Evolutionary conservation across 352 stramenopile species (phyloP).

Genomic region (Peronosclerospora sorghi): DNA sequence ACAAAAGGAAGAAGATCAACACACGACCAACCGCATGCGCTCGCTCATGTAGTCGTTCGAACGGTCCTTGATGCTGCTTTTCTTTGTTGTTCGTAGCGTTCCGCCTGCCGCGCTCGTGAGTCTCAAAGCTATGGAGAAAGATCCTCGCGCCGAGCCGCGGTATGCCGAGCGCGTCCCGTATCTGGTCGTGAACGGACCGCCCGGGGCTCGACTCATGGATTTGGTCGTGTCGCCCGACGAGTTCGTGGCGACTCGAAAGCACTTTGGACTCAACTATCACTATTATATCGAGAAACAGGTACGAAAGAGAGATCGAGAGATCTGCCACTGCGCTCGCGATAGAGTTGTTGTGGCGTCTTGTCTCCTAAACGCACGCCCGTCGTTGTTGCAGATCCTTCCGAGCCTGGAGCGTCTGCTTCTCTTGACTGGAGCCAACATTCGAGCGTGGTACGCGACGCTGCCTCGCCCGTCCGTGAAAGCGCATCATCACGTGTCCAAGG

Average conservation of each 20-base stretch:
- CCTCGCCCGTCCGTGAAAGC: constrained; percentile 53
- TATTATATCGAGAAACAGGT: constrained; percentile 91
- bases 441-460: constrained; percentile 57
- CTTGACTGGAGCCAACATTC: constrained; percentile 67
- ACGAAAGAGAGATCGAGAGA: no score
- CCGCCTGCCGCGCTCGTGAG: constrained; percentile 72
- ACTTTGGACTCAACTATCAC: constrained; percentile 78
- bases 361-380: neutral
- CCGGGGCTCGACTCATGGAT: constrained; percentile 81
- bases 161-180: constrained; percentile 86
- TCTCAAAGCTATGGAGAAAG: constrained; percentile 66
- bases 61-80: no score
- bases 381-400: constrained; percentile 42
- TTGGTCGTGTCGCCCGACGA: constrained; percentile 82
- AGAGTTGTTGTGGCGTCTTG: no score
- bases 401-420: constrained; percentile 80
- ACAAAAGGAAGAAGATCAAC: no score
- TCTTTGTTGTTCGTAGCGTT: constrained; percentile 19
- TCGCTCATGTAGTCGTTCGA: no score
- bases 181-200: constrained; percentile 84
- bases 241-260: constrained; percentile 32
- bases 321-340: no score
- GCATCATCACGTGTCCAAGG: constrained; percentile 19
- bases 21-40: no score
- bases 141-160: constrained; percentile 61